Conservation (phyloP, 2,329 filamentous ascomycete species). For the Kalmusia sp. region DNA sequence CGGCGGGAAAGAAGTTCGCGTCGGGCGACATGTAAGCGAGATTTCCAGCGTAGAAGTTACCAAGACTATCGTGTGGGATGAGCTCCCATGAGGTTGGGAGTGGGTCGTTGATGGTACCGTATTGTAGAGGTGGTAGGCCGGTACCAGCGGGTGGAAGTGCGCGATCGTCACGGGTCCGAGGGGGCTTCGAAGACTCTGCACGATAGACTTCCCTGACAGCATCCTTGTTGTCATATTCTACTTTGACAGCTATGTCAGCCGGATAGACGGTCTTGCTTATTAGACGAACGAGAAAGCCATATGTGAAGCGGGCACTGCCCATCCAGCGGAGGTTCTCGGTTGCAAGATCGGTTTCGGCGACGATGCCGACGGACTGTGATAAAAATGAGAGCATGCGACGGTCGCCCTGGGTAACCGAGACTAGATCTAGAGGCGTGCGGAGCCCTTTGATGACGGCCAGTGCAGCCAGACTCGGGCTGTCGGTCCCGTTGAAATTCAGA, state of each 20-base stretch:
- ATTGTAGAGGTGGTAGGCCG: constrained; percentile 74
- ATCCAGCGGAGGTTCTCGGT: constrained; percentile 95
- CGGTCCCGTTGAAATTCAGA: constrained; percentile 85
- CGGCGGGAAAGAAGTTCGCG: constrained; percentile 84
- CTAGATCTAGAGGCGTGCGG: constrained; percentile 82
- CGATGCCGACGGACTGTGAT: constrained; percentile 86
- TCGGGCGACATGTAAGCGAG: constrained; percentile 92
- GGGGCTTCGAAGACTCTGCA: constrained; percentile 32
- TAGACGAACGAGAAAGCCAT: constrained; percentile 80
- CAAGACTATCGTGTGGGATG: constrained; percentile 76
- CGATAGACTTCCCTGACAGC: constrained; percentile 77
- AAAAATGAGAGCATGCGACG: constrained; percentile 82
- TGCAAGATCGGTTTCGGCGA: constrained; percentile 87
- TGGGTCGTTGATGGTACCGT: constrained; percentile 79
- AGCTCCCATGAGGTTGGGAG: constrained; percentile 80
- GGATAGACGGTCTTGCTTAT: constrained; percentile 82
- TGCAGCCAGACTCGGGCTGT: constrained; percentile 76
- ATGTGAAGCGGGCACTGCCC: constrained; percentile 83
- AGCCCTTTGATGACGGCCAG: constrained; percentile 87
- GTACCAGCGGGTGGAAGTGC: constrained; percentile 23
- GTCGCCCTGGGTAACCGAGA: constrained; percentile 84
- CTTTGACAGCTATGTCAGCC: constrained; percentile 85
- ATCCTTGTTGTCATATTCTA: constrained; percentile 78
- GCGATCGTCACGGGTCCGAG: constrained; percentile 30
- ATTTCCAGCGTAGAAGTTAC: constrained; percentile 94